Conservation (phyloP, 805 yeast genomes). For the Ogataea naganishii region DNA sequence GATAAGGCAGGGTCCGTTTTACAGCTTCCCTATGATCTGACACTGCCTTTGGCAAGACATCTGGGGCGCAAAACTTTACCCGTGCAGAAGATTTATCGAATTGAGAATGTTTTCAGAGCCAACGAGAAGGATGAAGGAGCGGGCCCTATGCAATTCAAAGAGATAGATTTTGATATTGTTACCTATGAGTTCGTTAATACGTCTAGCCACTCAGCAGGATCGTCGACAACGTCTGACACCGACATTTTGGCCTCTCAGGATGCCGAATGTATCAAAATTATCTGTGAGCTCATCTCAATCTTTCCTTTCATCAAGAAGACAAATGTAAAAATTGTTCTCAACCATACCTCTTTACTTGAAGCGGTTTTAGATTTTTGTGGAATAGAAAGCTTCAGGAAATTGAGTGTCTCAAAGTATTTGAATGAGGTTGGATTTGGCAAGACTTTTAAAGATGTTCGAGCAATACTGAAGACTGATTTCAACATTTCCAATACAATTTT, state of each 20-base stretch:
- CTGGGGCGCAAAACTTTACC: slow-evolving; percentile 55
- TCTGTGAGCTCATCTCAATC: slow-evolving; percentile 59
- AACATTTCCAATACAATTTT: slow-evolving; percentile 74
- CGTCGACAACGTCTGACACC: slow-evolving; percentile 9
- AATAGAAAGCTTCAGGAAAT: slow-evolving; percentile 63
- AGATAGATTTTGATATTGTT: slow-evolving; percentile 80
- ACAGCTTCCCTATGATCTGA: slow-evolving; percentile 83
- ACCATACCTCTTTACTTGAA: slow-evolving; percentile 75
- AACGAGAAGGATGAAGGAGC: slow-evolving; percentile 47
- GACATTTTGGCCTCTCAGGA: slow-evolving; percentile 52
- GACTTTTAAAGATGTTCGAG: slow-evolving; percentile 48
- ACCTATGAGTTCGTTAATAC: slow-evolving; percentile 19
- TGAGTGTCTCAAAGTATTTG: slow-evolving; percentile 60
- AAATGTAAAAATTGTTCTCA: slow-evolving; percentile 53
- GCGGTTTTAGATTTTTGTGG: slow-evolving; percentile 76
- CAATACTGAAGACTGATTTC: slow-evolving; percentile 46
- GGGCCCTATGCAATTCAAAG: slow-evolving; percentile 70
- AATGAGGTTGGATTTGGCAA: slow-evolving; percentile 70
- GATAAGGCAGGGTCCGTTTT: slow-evolving; percentile 84
- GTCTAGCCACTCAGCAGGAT: slow-evolving; percentile 17
- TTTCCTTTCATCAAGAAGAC: slow-evolving; percentile 61
- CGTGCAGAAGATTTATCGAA: slow-evolving; percentile 56
- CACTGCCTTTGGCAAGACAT: slow-evolving; percentile 82
- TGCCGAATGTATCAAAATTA: slow-evolving; percentile 80
- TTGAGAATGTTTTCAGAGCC: slow-evolving; percentile 78